Evolutionary conservation across 352 stramenopile genomes (phyloP).

Genomic region (Globisporangium radiosum): DNA sequence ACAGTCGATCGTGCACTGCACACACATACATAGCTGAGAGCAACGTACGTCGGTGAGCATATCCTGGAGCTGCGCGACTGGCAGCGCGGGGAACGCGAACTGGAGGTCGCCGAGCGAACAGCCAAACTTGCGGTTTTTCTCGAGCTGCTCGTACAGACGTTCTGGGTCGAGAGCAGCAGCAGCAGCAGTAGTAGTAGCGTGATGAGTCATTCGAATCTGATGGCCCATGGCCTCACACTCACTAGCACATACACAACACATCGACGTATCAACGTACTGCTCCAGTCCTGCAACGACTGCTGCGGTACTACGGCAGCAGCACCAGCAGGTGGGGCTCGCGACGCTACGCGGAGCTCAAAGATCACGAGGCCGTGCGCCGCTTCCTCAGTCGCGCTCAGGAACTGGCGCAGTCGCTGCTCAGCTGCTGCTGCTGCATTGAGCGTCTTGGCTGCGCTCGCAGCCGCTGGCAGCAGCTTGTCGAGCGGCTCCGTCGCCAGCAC

Average conservation of each 20-base stretch:
- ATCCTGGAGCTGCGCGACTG: slow-evolving; percentile 39
- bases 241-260: neutral
- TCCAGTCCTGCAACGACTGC: slow-evolving; percentile 46
- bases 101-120: slow-evolving; percentile 48
- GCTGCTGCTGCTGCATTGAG: slow-evolving; percentile 20
- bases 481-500: slow-evolving; percentile 53
- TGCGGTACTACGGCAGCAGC: slow-evolving; percentile 10
- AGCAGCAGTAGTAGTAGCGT: no score
- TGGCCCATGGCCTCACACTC: no score
- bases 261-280: slow-evolving; percentile 23
- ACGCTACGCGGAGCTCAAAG: slow-evolving; percentile 34
- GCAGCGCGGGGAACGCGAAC: slow-evolving; percentile 45
- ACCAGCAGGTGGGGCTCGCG: neutral
- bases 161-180: slow-evolving; percentile 16
- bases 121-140: slow-evolving; percentile 21
- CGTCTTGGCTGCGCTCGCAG: neutral
- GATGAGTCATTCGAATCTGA: neutral
- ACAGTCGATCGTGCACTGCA: no score
- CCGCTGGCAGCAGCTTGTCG: slow-evolving; percentile 26
- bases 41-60: slow-evolving; percentile 51
- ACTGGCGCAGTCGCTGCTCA: slow-evolving; percentile 48
- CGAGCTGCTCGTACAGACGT: slow-evolving; percentile 35
- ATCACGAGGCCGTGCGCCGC: slow-evolving; percentile 44
- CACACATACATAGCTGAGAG: neutral
- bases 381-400: slow-evolving; percentile 56